Evolutionary conservation across 805 yeast genomes (phyloP).

Genomic region (Lachancea dasiensis): DNA sequence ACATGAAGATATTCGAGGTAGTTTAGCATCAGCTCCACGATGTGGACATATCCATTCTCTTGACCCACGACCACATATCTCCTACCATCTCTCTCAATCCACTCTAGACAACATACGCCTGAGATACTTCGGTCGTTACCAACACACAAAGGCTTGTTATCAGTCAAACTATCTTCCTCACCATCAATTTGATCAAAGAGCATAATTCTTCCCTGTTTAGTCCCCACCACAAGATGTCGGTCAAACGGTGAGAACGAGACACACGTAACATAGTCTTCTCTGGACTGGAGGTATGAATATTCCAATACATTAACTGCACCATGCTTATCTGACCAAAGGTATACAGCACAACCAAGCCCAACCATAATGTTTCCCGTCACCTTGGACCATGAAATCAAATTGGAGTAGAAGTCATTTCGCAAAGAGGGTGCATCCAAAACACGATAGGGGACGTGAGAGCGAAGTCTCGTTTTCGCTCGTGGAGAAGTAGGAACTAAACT

Average conservation of each 20-base stretch:
- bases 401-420: conserved; percentile 72
- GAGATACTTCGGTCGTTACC: conserved; percentile 14
- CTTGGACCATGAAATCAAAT: conserved; percentile 67
- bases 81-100: conserved; percentile 39
- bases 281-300: conserved; percentile 29
- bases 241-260: conserved; percentile 48
- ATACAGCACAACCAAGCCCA: conserved; percentile 55
- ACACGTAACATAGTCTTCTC: conserved; percentile 44
- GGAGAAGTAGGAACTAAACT: conserved; percentile 7
- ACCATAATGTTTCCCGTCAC: conserved; percentile 49
- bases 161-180: neutral
- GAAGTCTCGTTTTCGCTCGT: conserved; percentile 27
- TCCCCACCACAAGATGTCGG: conserved; percentile 48
- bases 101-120: conserved; percentile 52
- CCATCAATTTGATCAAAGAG: conserved; percentile 36
- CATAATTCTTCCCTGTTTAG: conserved; percentile 49
- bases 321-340: conserved; percentile 52
- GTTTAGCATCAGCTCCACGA: conserved; percentile 19
- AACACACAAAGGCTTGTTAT: conserved; percentile 8
- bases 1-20: neutral
- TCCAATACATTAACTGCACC: conserved; percentile 42
- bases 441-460: conserved; percentile 40
- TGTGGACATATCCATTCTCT: conserved; percentile 51
- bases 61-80: conserved; percentile 54
- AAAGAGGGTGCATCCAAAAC: conserved; percentile 66